phyloP scores from a whole-genome alignment of 78 protist species.

The Dictyostelium intermedium region DNA sequence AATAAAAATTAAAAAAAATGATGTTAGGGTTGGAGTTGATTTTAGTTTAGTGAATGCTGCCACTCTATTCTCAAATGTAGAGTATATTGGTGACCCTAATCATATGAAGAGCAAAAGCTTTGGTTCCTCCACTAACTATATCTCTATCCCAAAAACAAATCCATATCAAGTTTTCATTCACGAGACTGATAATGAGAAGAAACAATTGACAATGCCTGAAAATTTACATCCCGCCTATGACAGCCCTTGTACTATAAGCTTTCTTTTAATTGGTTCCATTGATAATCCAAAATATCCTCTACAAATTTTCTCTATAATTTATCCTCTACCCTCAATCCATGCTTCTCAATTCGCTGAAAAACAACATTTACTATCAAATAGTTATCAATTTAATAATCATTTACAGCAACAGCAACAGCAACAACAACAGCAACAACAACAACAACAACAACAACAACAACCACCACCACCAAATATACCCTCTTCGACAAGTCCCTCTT shows the following conservation, averaged over 20 bases:
- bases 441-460: not conserved
- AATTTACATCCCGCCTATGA: not conserved
- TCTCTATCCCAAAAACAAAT: slow-evolving; percentile 22
- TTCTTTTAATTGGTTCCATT: slow-evolving; percentile 23
- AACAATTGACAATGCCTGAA: slow-evolving; percentile 4
- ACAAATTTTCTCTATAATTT: not conserved
- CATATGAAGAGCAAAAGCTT: not conserved
- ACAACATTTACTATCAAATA: not conserved
- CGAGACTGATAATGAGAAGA: slow-evolving; percentile 10
- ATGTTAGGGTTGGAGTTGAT: not conserved
- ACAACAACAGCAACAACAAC: not conserved
- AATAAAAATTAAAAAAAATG: not conserved
- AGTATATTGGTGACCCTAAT: not conserved
- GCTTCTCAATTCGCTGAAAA: not conserved
- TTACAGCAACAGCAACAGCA: too few species aligned
- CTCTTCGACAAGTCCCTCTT: not conserved
- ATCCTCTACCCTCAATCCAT: slow-evolving; percentile 8
- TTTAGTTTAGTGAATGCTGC: slow-evolving; percentile 18
- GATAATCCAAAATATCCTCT: slow-evolving; percentile 8
- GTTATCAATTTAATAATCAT: not conserved
- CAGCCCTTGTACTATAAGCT: not conserved
- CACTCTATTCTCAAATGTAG: slow-evolving; percentile 25
- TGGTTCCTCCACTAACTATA: slow-evolving; percentile 12
- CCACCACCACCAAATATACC: not conserved
- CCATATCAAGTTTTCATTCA: slow-evolving; percentile 34